Evolutionary conservation across 2,329 filamentous ascomycete species (phyloP).

Genomic region (Verticillium klebahnii): DNA sequence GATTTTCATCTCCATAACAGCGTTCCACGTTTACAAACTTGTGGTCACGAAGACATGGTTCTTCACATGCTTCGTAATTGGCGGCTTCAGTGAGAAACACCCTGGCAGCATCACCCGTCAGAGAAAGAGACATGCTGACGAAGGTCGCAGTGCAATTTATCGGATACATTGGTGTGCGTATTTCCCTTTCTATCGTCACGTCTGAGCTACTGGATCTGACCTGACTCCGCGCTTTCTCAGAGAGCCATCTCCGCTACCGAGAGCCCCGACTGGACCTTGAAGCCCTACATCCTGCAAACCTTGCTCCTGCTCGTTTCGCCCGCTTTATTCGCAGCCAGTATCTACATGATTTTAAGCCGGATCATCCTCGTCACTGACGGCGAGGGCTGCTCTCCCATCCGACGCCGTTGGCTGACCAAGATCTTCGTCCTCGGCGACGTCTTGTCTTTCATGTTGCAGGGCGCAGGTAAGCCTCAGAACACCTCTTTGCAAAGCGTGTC

Average conservation of each 20-base stretch:
- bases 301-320: conserved; percentile 32
- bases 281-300: conserved; percentile 34
- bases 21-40: conserved; percentile 8
- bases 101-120: not conserved
- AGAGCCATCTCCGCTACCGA: not conserved
- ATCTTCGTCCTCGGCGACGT: conserved; percentile 47
- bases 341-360: conserved; percentile 43
- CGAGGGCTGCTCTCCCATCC: conserved; percentile 34
- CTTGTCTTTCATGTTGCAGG: conserved; percentile 32
- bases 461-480: not conserved
- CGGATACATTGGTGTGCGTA: conserved; percentile 17
- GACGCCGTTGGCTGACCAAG: conserved; percentile 40
- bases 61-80: conserved; percentile 7
- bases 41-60: conserved; percentile 10
- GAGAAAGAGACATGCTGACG: not conserved
- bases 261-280: conserved; percentile 29
- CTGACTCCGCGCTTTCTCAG: not conserved
- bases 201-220: not conserved
- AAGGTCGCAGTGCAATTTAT: not conserved
- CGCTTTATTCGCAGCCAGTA: conserved; percentile 37
- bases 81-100: conserved; percentile 5
- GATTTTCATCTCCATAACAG: conserved; percentile 4
- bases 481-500: too few relatives aligned
- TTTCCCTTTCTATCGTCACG: not conserved
- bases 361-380: conserved; percentile 33